Base-by-base conservation (phyloP, 495 filamentous ascomycete species). In the Tuber indicum region DNA sequence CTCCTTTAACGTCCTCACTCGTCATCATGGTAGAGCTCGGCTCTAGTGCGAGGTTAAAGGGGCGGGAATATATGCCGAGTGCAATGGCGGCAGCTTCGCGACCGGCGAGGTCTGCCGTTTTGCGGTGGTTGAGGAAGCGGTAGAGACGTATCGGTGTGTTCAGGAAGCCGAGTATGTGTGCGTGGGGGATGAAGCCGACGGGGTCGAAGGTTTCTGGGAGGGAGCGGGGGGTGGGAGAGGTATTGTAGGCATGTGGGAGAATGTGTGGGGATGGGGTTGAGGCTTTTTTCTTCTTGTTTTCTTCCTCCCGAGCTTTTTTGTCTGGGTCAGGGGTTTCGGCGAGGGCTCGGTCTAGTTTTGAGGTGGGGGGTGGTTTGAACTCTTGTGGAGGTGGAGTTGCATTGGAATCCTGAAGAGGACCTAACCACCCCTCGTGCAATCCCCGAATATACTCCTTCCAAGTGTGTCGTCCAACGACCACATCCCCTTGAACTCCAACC, bases 361-460 rank as follows among this genome's bases (percentile, higher is more conserved):
- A 52, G 10, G 44, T 73, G 69, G 46, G 41, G 6, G 74, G 26
- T 8, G 78, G 39, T 47, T 58, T 44, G 14, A 71, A 26, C 0
- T 78, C 73, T 26, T 71, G 46, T 26, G 39, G 32, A 19, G 72
- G 41, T 10, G 36, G 16, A 46, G 77, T 36, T 26, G 66, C 23
- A 26, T 32, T 62, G n/a, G 52, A 10, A 62, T 62, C 76, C 19
- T 76, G 74, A 41, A 97, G 85, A 1, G 96, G 94, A 1, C 96
- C 96, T 26, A 99, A 86, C 96, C 96, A 98, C 73, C 96, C 96
- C 82, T 99, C 96, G 78, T 99, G 96, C 75, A 98, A 80, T 42
- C 96, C 96, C 42, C 93, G 89, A 16, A 98, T 85, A 84, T 98
- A 99, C 85, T 99, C 96, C 85, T 98, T 98, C 96, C 96, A 99